phyloP scores from a whole-genome alignment of 176 grass and related monocot species.

The Canna indica region DNA sequence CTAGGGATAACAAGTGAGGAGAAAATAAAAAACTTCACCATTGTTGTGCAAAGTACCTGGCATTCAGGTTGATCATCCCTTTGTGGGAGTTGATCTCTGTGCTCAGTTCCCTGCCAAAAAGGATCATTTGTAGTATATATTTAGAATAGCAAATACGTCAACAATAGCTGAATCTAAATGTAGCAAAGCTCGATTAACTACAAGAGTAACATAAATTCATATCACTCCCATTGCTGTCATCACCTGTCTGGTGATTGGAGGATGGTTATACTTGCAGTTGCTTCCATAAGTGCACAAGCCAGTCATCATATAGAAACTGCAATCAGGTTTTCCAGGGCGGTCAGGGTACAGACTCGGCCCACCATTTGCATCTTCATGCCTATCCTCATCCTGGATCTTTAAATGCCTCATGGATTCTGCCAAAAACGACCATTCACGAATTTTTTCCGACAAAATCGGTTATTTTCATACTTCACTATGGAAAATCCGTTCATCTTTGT shows the following conservation, averaged over 20 bases:
- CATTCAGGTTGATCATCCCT: constrained; percentile 50
- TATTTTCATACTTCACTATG: not conserved
- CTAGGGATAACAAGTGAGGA: not conserved
- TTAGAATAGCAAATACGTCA: not conserved
- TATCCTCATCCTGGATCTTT: constrained; percentile 21
- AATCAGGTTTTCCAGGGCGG: constrained; percentile 32
- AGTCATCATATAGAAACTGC: constrained; percentile 32
- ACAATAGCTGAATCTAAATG: not conserved
- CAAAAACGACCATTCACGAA: not conserved
- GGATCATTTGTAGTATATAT: not conserved
- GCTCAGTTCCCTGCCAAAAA: constrained; percentile 23
- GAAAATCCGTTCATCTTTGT: not conserved
- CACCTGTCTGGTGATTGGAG: constrained; percentile 20
- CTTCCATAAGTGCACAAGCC: constrained; percentile 33
- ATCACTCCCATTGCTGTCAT: not conserved
- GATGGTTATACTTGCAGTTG: constrained; percentile 42
- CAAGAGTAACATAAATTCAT: not conserved
- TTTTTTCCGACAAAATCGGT: not conserved
- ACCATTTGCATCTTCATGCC: not conserved
- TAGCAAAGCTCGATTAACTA: not conserved
- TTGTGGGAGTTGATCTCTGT: constrained; percentile 31
- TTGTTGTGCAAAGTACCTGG: constrained; percentile 21
- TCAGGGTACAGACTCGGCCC: constrained; percentile 23
- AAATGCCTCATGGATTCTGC: constrained; percentile 25
- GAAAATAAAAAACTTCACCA: not conserved